Percentiles rank a stretch among this genome's conserved stretches.
phyloP scores from a whole-genome alignment of 192 early-diverging fungal species.

The Coemansia guatemalensis region DNA sequence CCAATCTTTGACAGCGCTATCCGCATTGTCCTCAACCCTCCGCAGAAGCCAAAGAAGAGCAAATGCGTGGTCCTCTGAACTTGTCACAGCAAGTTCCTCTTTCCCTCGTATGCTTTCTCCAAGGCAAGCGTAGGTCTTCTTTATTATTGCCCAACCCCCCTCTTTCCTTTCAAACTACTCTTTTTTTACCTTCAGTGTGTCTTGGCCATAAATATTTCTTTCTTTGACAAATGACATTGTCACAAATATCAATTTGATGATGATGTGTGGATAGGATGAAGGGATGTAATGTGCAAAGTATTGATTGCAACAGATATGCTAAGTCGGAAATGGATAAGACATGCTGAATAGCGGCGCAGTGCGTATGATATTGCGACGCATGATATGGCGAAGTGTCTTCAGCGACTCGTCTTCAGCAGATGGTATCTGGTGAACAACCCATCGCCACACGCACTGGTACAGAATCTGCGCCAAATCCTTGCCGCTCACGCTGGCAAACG shows the following conservation, averaged over 20 bases:
- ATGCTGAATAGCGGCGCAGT: conserved; percentile 33
- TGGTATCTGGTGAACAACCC: conserved; percentile 39
- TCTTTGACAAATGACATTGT: conserved; percentile 9
- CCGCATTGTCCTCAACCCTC: conserved; percentile 83
- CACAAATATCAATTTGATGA: conserved; percentile 2
- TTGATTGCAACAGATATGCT: background rate
- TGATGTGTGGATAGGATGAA: no score
- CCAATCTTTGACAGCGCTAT: conserved; percentile 99
- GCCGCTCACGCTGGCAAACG: conserved; percentile 29
- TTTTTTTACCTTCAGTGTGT: conserved; percentile 9
- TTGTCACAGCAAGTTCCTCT: background rate
- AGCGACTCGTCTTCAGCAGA: conserved; percentile 37
- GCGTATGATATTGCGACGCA: conserved; percentile 34
- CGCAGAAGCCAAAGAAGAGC: conserved; percentile 60
- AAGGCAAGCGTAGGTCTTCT: no score
- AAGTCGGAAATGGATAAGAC: conserved; percentile 4
- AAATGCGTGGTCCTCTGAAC: conserved; percentile 77
- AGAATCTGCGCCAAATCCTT: conserved; percentile 34
- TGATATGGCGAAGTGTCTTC: conserved; percentile 22
- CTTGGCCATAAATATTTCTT: conserved; percentile 13
- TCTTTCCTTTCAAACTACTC: conserved; percentile 5
- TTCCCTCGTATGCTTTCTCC: no score
- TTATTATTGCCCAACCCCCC: background rate
- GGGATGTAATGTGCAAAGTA: no score
- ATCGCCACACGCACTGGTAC: conserved; percentile 47